These are phyloP conservation scores for Trapa incisa DNA, from an alignment of 345 rosid species.

Conservation along the genomic window DNA sequence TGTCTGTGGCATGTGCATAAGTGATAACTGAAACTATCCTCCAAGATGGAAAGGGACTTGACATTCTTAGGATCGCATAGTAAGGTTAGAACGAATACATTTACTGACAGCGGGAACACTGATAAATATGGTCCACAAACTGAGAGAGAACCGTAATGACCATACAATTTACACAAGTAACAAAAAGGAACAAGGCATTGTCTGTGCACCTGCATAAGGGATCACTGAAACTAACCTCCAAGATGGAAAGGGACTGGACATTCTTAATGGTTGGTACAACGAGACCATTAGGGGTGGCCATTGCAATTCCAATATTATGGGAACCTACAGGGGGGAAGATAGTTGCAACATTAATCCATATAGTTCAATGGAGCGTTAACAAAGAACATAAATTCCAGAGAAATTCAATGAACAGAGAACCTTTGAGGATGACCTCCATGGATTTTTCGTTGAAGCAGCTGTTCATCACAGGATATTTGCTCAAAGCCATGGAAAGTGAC, in stretches of 20 bases:
- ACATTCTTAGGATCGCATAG: constrained; percentile 40
- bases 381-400: background rate
- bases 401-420: constrained; percentile 6
- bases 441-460: constrained; percentile 78
- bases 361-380: background rate
- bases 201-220: background rate
- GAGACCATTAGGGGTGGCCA: constrained; percentile 81
- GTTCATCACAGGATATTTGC: constrained; percentile 65
- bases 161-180: no score
- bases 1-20: background rate
- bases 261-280: constrained; percentile 92
- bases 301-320: constrained; percentile 90
- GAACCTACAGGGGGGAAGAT: constrained; percentile 36
- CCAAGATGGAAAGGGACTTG: constrained; percentile 59
- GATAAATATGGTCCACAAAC: no score
- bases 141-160: no score
- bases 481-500: constrained; percentile 74
- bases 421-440: constrained; percentile 65
- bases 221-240: constrained; percentile 37
- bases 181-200: no score
- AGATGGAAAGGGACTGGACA: constrained; percentile 62
- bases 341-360: background rate
- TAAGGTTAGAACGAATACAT: no score
- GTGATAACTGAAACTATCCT: constrained; percentile 28
- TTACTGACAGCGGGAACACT: no score